Conservation (phyloP, 176 grass and related monocot genomes). For the Cenchrus americanus region DNA sequence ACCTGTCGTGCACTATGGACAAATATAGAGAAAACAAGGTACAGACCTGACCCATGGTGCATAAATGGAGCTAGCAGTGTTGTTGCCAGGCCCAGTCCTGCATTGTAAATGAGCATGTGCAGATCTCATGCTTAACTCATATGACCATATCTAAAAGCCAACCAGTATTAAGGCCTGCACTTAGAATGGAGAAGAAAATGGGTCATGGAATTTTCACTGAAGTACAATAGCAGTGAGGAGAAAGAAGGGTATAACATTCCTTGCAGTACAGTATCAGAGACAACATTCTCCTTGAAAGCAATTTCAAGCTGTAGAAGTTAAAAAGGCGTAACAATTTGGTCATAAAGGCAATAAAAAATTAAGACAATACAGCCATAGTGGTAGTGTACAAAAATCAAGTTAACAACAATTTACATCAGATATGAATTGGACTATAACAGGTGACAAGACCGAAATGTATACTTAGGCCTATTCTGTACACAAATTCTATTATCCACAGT, state of each 20-base stretch:
- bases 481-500: slow-evolving; percentile 20
- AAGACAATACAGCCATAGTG: neutral
- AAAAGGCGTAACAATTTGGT: neutral
- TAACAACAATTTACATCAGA: slow-evolving; percentile 24
- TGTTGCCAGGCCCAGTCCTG: neutral
- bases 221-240: neutral
- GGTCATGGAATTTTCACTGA: slow-evolving; percentile 13
- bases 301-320: slow-evolving; percentile 4
- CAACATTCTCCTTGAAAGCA: slow-evolving; percentile 8
- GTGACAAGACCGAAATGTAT: slow-evolving; percentile 8
- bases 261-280: neutral
- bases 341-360: neutral
- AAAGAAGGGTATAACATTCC: neutral
- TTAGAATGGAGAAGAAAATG: slow-evolving; percentile 16
- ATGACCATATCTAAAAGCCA: neutral
- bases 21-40: neutral
- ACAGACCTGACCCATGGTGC: neutral
- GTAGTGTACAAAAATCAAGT: neutral
- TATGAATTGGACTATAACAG: neutral
- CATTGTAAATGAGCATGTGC: slow-evolving; percentile 37
- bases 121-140: slow-evolving; percentile 31
- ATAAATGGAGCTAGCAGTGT: neutral
- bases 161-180: neutral
- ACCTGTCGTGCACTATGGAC: neutral
- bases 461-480: slow-evolving; percentile 17